Conservation (phyloP, 441 rosid genomes). For the Arabidopsis hybrid region DNA sequence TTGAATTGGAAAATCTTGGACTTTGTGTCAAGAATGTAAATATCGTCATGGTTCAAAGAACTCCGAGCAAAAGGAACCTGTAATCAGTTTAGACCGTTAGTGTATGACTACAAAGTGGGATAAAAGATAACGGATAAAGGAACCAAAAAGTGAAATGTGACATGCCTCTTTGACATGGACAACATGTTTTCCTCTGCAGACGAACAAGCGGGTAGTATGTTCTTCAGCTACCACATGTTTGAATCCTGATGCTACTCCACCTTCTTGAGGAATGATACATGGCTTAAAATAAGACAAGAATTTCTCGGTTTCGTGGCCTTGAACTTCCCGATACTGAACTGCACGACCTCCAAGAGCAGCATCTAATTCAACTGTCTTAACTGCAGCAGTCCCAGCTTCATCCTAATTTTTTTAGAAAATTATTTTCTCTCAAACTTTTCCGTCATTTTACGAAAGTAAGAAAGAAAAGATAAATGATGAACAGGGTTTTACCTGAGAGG, state of each 20-base stretch:
- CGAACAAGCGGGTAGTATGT: constrained; percentile 79
- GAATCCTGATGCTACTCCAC: constrained; percentile 94
- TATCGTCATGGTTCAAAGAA: constrained; percentile 83
- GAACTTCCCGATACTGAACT: constrained; percentile 97
- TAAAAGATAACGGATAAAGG: background rate
- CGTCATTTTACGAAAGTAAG: background rate
- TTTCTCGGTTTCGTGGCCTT: constrained; percentile 97
- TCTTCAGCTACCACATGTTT: constrained; percentile 87
- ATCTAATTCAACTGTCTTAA: constrained; percentile 95
- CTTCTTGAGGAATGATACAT: constrained; percentile 96
- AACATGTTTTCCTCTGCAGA: constrained; percentile 93
- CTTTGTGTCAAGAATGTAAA: constrained; percentile 84
- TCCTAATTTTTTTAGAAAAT: constrained; percentile 55
- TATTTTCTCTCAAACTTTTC: constrained; percentile 1
- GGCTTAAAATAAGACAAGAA: constrained; percentile 96
- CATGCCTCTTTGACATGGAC: constrained; percentile 97
- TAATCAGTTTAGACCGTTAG: constrained; percentile 4
- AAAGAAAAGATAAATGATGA: background rate
- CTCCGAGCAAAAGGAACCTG: constrained; percentile 89
- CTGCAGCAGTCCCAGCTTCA: constrained; percentile 94
- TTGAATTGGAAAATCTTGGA: constrained; percentile 87
- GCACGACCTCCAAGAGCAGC: constrained; percentile 99
- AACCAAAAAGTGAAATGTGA: constrained; percentile 8
- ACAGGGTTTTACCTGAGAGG: constrained; percentile 66
- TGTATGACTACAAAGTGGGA: constrained; percentile 1